Percentiles rank a stretch among this genome's conserved stretches.
Evolutionary conservation across 148 eudicot species (phyloP).

Genomic region (Diospyros kaki): DNA sequence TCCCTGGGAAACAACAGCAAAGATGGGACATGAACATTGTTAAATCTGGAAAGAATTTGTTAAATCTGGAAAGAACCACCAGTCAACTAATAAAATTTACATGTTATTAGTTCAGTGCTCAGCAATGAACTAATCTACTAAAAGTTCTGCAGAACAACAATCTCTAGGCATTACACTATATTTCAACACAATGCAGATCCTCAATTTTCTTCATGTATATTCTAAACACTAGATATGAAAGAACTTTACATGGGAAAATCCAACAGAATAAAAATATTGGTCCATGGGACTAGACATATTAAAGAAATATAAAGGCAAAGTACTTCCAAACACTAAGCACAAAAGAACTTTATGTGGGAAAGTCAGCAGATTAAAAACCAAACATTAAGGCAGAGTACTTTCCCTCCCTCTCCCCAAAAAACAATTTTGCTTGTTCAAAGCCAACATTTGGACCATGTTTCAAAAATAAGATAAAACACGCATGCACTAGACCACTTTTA

Average conservation of each 20-base stretch:
- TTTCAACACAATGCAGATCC: background rate
- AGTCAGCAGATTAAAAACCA: background rate
- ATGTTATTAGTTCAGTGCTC: too few relatives aligned
- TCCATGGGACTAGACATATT: background rate
- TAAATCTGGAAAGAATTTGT: background rate
- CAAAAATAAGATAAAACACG: background rate
- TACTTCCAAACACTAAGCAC: background rate
- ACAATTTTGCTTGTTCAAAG: background rate
- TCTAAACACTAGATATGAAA: background rate
- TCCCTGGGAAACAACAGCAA: constrained; percentile 46
- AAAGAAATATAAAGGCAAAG: background rate
- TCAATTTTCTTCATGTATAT: background rate
- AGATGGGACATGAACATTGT: background rate
- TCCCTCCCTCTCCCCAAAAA: background rate
- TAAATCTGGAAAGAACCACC: too few relatives aligned
- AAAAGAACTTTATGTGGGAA: background rate
- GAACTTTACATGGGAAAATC: background rate
- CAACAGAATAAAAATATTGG: background rate
- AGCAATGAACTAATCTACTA: background rate
- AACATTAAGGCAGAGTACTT: too few relatives aligned
- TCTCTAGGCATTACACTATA: background rate
- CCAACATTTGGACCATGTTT: background rate
- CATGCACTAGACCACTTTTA: background rate
- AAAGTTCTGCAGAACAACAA: background rate
- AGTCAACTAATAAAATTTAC: too few relatives aligned